A percentile compares a stretch with the other conserved stretches of the same genome.
phyloP scores from a whole-genome alignment of 2,329 filamentous ascomycete species.

The Colletotrichum musicola region DNA sequence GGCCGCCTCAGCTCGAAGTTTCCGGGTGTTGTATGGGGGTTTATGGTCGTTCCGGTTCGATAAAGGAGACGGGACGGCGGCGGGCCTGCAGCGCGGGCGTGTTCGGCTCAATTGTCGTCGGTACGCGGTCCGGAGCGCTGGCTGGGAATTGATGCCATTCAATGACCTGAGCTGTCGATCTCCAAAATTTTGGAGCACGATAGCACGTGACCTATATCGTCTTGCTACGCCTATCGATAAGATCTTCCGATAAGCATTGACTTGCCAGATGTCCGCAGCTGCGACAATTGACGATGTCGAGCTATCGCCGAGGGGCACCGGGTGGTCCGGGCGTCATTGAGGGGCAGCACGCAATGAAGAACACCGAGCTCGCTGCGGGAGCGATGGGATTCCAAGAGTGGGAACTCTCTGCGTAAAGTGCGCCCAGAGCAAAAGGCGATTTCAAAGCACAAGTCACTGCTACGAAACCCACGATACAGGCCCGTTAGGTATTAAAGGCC shows the following conservation, averaged over 20 bases:
- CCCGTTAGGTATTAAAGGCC: slow-evolving; percentile 32
- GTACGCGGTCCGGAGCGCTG: slow-evolving; percentile 23
- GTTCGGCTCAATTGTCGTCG: slow-evolving; percentile 21
- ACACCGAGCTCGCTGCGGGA: too few relatives aligned
- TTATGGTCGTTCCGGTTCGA: neutral
- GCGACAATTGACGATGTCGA: neutral
- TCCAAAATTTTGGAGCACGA: slow-evolving; percentile 34
- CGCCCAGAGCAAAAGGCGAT: slow-evolving; percentile 42
- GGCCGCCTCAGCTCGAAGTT: slow-evolving; percentile 26
- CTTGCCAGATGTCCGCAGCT: slow-evolving; percentile 17
- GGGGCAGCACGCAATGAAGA: slow-evolving; percentile 5
- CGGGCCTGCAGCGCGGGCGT: slow-evolving; percentile 39
- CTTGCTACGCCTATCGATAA: slow-evolving; percentile 11
- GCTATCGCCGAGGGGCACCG: slow-evolving; percentile 6
- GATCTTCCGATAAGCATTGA: neutral
- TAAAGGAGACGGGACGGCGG: slow-evolving; percentile 27
- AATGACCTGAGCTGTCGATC: slow-evolving; percentile 12
- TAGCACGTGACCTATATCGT: neutral
- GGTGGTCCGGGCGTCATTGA: slow-evolving; percentile 19
- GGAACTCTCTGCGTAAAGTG: neutral
- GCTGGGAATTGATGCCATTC: slow-evolving; percentile 20
- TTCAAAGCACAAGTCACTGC: slow-evolving; percentile 50
- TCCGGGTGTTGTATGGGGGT: neutral
- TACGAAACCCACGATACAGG: slow-evolving; percentile 11
- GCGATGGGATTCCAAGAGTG: neutral